Evolutionary conservation across 2,329 filamentous ascomycete species (phyloP), one percentile per base, ranked within the genome.

Genomic region (Phyllosticta paracitricarpa): DNA sequence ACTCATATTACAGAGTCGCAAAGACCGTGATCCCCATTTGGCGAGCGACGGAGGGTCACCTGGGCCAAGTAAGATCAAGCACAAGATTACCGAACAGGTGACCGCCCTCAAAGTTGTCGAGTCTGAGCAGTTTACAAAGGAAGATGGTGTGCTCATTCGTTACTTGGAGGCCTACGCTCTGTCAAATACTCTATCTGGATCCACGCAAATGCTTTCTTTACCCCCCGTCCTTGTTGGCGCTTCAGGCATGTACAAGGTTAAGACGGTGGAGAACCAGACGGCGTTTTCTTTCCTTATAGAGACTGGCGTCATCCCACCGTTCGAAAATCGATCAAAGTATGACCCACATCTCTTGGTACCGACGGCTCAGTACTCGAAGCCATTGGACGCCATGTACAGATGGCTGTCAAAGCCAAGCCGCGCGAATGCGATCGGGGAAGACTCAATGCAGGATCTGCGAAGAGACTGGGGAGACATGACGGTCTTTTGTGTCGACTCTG

Each of bases 241-340:
- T 8, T 75, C 84, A 0, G 80, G 78, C 1, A 76, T 85, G 59
- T 93, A 93, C 68, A 75, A 82, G 6, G 74, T 72, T 19, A 72
- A 80, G 56, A 71, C 72, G 57, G 75, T 84, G 48, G 76, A 78
- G 25, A 70, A 75, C 14, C 69, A 71, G 51, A 76, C 78, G 4
- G 81, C 81, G 40, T 86, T 83, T 79, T 80, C 83, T 1, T 90
- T 92, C 64, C 73, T 94, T 30, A 88, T 92, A 68, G 89, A 94
- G 70, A 78, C 92, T 51, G 88, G 88, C 10, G 83, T 85, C 59
- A 80, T 91, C 52, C 75, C 82, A 7, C 87, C 89, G 0, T 89
- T 86, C 81, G 87, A 91, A 66, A 83, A 89, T 56, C 81, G 81
- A 3, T 77, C 82, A 3, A 79, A 86, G 2, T 89, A 88, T 71